Percentiles rank a stretch among this genome's conserved stretches.
Conservation (phyloP, 441 rosid genomes). For the Croton setiger region DNA sequence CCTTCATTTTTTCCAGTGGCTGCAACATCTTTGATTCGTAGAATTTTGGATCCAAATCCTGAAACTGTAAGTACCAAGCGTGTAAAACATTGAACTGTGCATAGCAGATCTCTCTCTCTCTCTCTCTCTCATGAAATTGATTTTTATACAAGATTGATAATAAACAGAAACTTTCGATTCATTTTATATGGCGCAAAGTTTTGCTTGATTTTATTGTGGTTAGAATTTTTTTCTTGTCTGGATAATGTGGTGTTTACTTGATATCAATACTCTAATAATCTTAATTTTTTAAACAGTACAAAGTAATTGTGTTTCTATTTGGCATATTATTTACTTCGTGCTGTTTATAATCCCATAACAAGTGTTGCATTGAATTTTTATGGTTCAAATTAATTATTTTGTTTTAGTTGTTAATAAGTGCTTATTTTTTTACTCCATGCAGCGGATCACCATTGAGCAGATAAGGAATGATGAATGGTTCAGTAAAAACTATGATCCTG, state of each 20-base stretch:
- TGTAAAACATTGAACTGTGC: background rate
- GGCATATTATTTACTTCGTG: background rate
- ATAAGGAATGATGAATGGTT: conserved; percentile 88
- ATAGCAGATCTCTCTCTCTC: no score
- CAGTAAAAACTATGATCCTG: conserved; percentile 59
- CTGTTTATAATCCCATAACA: background rate
- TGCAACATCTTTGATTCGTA: conserved; percentile 73
- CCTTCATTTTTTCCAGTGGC: conserved; percentile 92
- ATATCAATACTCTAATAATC: conserved; percentile 6
- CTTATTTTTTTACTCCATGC: conserved; percentile 21
- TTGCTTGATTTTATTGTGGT: conserved; percentile 10
- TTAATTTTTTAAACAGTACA: background rate
- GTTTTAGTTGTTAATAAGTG: conserved; percentile 24
- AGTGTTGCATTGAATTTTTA: conserved; percentile 10
- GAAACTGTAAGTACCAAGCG: conserved; percentile 58
- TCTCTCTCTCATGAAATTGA: conserved; percentile 1
- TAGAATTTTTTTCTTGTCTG: background rate
- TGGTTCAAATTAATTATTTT: conserved; percentile 9
- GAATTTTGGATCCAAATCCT: conserved; percentile 90
- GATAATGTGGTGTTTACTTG: background rate
- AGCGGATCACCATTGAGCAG: conserved; percentile 84
- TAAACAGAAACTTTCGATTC: background rate
- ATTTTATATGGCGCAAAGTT: background rate
- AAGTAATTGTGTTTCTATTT: conserved; percentile 6
- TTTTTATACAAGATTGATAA: background rate